Evolutionary conservation across 305 asterid species (phyloP).

Genomic region (Caryopteris hybrid): DNA sequence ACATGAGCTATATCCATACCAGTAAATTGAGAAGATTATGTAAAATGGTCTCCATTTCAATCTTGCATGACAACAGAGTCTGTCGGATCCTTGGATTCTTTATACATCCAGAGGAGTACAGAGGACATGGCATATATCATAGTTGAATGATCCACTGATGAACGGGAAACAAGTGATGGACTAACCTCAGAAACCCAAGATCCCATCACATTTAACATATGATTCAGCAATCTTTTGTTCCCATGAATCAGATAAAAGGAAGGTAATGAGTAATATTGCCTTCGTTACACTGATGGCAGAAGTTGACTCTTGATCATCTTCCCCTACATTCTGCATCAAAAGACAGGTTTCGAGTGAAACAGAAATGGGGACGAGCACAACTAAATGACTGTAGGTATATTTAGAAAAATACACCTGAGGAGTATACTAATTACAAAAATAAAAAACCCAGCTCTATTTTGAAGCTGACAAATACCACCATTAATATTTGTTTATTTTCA

Average conservation of each 20-base stretch:
- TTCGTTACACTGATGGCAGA: constrained; percentile 22
- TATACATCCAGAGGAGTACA: constrained; percentile 43
- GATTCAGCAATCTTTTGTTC: constrained; percentile 42
- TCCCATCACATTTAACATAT: constrained; percentile 46
- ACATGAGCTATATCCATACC: constrained; percentile 37
- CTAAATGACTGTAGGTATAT: no score
- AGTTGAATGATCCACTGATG: constrained; percentile 29
- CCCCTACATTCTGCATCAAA: constrained; percentile 41
- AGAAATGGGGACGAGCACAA: no score
- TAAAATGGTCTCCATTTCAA: constrained; percentile 29
- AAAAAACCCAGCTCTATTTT: no score
- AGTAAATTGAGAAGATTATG: constrained; percentile 38
- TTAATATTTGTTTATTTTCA: no score
- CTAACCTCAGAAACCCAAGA: constrained; percentile 42
- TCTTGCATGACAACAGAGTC: constrained; percentile 40
- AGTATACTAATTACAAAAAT: no score
- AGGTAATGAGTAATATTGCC: constrained; percentile 62
- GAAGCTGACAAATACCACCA: no score
- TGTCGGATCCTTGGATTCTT: constrained; percentile 53
- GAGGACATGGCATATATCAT: constrained; percentile 35
- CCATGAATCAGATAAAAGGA: constrained; percentile 54
- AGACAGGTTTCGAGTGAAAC: not conserved
- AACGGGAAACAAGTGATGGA: constrained; percentile 23
- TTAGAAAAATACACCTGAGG: no score
- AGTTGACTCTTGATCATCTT: constrained; percentile 30